phyloP scores from a whole-genome alignment of 345 rosid genomes.

The Populus simonii region DNA sequence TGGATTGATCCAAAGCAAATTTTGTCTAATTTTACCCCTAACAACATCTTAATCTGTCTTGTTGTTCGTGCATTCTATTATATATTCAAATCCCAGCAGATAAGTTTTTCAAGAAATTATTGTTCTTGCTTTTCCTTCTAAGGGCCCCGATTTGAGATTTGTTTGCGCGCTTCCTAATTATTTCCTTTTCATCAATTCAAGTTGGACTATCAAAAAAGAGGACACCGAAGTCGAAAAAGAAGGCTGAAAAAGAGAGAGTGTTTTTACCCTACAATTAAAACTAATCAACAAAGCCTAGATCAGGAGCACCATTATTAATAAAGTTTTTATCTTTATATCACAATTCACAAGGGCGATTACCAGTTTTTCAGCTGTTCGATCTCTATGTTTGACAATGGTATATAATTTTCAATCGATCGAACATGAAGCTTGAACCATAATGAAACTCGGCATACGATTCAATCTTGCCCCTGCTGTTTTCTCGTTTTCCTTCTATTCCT shows the following conservation, averaged over 20 bases:
- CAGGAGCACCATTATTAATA: constrained; percentile 4
- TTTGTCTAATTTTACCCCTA: constrained; percentile 12
- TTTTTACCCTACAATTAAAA: constrained; percentile 43
- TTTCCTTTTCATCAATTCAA: constrained; percentile 27
- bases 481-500: not conserved
- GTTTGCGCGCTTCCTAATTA: constrained; percentile 34
- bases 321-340: not conserved
- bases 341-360: not conserved
- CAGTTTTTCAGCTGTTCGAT: not conserved
- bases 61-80: constrained; percentile 43
- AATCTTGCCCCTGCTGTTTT: not conserved
- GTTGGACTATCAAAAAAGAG: constrained; percentile 25
- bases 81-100: constrained; percentile 8
- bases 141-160: constrained; percentile 34
- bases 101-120: constrained; percentile 11
- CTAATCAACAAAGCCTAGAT: constrained; percentile 5
- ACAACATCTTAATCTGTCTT: constrained; percentile 38
- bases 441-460: not conserved
- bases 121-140: constrained; percentile 24
- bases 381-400: not conserved
- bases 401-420: not conserved
- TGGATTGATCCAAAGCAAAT: constrained; percentile 43
- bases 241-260: constrained; percentile 26
- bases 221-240: constrained; percentile 36
- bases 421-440: not conserved